Evolutionary conservation across 2,329 filamentous ascomycete genomes (phyloP), one percentile per base, ranked within the genome.

Genomic region (Alternaria conjuncta): DNA sequence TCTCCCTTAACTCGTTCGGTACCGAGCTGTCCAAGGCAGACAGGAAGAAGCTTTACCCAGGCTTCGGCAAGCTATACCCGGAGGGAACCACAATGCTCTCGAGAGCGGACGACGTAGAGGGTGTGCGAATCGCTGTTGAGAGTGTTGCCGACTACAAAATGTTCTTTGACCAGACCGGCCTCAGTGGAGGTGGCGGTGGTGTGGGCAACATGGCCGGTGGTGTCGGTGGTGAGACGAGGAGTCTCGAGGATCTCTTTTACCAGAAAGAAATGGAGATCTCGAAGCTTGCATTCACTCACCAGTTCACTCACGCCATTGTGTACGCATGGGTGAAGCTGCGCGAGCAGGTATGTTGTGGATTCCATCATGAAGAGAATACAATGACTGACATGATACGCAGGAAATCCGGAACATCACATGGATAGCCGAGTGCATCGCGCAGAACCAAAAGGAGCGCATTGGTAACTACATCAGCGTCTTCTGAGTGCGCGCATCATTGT

Each of bases 391-490:
- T 20, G 7, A 44, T 18, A 10, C 36, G 13, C 57, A 98, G 94
- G 96, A 99, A 91, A 97, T 98, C 75, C 92, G 96, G 70, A 99
- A 99, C 83, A 97, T 99, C 77, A 98, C 96, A 55, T 99, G 96
- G 96, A 99, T 99, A 81, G 92, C 96, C 21, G 96, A 99, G 83
- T 99, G 96, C 84, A 99, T 99, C 87, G 96, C 96, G 60, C 96
- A 99, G 84, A 97, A 97, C 85, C 96, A 99, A 83, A 99, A 99
- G 85, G 96, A 99, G 82, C 89, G 96, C 79, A 98, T 99, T 80
- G 92, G 93, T 74, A 99, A 98, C 84, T 99, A 97, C 83, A 99
- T 99, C 81, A 97, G 94, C 82, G 96, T 98, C 66, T 97, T 99
- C 60, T 77, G 65, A 72, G 64, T 60, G 25, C 61, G 49, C 64